Base-by-base conservation (phyloP, 257 asterid genomes). In the Solanum pimpinellifolium region DNA sequence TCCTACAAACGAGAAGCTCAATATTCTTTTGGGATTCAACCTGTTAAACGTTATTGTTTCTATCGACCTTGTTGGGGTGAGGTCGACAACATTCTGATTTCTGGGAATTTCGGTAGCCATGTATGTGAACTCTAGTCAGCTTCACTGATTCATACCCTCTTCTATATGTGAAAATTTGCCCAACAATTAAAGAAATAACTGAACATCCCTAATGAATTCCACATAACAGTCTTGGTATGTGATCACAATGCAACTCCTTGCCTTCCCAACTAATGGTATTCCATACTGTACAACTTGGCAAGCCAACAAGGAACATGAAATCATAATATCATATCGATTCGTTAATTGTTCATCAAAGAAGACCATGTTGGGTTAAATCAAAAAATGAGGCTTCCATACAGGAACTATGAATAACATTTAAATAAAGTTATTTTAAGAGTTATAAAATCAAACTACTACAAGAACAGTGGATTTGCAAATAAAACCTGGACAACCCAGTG, bases 401-500 rank as follows among this genome's bases (percentile, higher is more conserved):
- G 14, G 41, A 78, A 78, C 35, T 44, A 47, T 35, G 84, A 46
- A 73, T 18, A 7, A 15, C 16, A 84, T 41, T 15, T 74, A 83
- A 80, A 75, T 10, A 76, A 21, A 59, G 25, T 75, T 59, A 52
- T 66, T 14, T 33, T 59, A 74, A 41, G 3, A 87, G 29, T 33
- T 33, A 13, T 72, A 41, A 31, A 46, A 13, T 39, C 42, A 49
- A 74, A 83, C 37, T 11, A 56, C 68, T n/a, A 25, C 33, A 81
- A 18, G 23, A 47, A 37, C 39, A 10, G 11, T 1, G 65, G 87
- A 75, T 14, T 69, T 35, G 41, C 65, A 82, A 52, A 75, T 73
- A 88, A 83, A 88, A 90, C 94, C 93, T 92, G 92, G 85, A 92
- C 90, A 88, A 90, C 92, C 93, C 91, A 92, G 81, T 92, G 92